Conservation (phyloP, 352 stramenopile species). For the Globisporangium spinosum region DNA sequence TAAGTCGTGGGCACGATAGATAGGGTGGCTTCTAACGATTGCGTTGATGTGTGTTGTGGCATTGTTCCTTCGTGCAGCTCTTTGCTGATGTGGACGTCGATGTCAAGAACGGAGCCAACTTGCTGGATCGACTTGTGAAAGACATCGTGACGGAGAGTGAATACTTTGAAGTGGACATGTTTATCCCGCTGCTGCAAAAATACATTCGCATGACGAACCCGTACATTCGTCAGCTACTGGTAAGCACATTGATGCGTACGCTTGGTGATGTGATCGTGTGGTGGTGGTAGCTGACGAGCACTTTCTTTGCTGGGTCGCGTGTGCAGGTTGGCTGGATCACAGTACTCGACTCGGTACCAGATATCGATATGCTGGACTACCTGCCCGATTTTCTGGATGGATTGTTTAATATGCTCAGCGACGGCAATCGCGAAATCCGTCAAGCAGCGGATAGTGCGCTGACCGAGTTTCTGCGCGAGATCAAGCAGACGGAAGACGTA, state of each 20-base stretch:
- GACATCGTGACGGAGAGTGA: conserved; percentile 99
- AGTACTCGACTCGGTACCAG: conserved; percentile 96
- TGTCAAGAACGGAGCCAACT: conserved; percentile 96
- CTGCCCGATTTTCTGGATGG: conserved; percentile 97
- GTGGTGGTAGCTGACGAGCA: background rate
- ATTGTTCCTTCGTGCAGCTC: conserved; percentile 68
- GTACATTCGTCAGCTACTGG: conserved; percentile 98
- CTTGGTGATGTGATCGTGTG: background rate
- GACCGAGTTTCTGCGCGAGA: conserved; percentile 94
- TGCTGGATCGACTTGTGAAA: conserved; percentile 93
- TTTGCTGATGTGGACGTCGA: conserved; percentile 99
- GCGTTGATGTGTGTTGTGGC: background rate
- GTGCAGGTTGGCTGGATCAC: conserved; percentile 94
- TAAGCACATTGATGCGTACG: background rate
- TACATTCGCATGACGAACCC: conserved; percentile 99
- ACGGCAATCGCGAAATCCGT: conserved; percentile 97
- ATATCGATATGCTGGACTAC: conserved; percentile 99
- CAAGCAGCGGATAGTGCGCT: conserved; percentile 93
- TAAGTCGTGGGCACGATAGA: background rate
- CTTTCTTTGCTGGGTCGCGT: background rate
- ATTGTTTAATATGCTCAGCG: conserved; percentile 99
- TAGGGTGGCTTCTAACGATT: background rate
- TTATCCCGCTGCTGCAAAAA: conserved; percentile 98
- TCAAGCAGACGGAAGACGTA: conserved; percentile 94
- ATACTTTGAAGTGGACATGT: conserved; percentile 98